phyloP scores from a whole-genome alignment of 2,329 filamentous ascomycete species.

The Ploettnerulaceae sp. region DNA sequence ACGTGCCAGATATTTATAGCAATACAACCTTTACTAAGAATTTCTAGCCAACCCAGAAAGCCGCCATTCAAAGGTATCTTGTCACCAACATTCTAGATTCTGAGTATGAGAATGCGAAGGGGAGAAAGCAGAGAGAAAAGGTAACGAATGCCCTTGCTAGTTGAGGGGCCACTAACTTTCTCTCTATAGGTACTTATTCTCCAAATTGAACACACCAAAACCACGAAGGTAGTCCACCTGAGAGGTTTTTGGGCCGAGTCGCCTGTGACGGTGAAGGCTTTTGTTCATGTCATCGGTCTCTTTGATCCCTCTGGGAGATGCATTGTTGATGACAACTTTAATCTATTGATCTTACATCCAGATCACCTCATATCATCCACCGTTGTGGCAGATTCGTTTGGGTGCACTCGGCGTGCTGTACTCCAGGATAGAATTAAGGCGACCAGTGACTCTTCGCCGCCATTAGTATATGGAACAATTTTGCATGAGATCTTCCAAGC shows the following conservation, averaged over 20 bases:
- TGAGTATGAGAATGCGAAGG: conserved; percentile 60
- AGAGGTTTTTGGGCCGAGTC: conserved; percentile 86
- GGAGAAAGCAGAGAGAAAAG: conserved; percentile 63
- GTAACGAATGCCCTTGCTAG: conserved; percentile 41
- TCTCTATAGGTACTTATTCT: conserved; percentile 68
- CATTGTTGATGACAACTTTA: conserved; percentile 73
- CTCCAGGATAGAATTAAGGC: conserved; percentile 94
- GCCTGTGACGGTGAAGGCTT: conserved; percentile 66
- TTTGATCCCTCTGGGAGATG: conserved; percentile 69
- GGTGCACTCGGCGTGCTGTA: conserved; percentile 83
- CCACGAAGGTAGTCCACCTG: conserved; percentile 64
- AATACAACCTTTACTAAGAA: conserved; percentile 52
- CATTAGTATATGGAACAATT: conserved; percentile 87
- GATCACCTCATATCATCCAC: conserved; percentile 95
- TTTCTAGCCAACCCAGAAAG: conserved; percentile 60
- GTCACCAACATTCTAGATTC: conserved; percentile 69
- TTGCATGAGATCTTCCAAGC: conserved; percentile 95
- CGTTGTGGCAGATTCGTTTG: conserved; percentile 93
- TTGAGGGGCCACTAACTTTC: conserved; percentile 7
- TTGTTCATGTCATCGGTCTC: conserved; percentile 79
- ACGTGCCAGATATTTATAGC: conserved; percentile 42
- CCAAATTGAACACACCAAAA: conserved; percentile 67
- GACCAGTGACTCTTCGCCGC: conserved; percentile 70
- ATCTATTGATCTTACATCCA: conserved; percentile 87
- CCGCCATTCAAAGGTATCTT: conserved; percentile 80